A percentile compares a stretch with the other conserved stretches of the same genome.
Conservation (phyloP, 192 early-diverging fungal species). For the Podila epigama region DNA sequence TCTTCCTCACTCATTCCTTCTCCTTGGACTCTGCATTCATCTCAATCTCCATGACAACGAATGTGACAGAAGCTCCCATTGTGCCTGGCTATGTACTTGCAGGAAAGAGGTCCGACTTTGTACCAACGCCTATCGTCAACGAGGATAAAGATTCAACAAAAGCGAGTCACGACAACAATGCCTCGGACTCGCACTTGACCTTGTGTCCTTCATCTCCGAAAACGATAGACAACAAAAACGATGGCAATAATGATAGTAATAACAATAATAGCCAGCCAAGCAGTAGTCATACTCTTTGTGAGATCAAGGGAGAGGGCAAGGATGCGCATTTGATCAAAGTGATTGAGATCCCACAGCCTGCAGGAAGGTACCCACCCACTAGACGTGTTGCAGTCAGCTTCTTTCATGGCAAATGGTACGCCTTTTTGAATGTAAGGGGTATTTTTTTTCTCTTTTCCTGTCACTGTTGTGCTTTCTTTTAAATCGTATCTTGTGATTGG, state of each 20-base stretch:
- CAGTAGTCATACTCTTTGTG: not conserved
- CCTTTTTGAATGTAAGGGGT: slow-evolving; percentile 39
- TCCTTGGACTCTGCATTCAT: not conserved
- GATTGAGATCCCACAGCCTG: slow-evolving; percentile 39
- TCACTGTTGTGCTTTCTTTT: too few species aligned
- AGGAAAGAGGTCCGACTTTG: slow-evolving; percentile 26
- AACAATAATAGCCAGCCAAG: not conserved
- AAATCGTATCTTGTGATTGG: too few species aligned
- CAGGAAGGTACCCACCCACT: slow-evolving; percentile 30
- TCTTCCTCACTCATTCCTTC: too few species aligned
- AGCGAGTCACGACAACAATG: not conserved
- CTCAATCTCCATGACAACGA: not conserved
- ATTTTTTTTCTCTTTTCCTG: not conserved
- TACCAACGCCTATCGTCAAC: not conserved
- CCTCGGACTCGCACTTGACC: not conserved
- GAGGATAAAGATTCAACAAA: not conserved
- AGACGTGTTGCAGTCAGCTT: slow-evolving; percentile 34
- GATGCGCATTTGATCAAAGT: slow-evolving; percentile 32
- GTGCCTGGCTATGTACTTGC: slow-evolving; percentile 20
- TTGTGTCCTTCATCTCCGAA: too few species aligned
- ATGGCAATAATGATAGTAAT: too few species aligned
- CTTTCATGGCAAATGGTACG: slow-evolving; percentile 46
- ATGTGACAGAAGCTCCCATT: not conserved
- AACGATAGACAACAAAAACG: too few species aligned
- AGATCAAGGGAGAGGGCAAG: not conserved